Conservation (phyloP, 257 asterid species). For the Capsicum rhomboideum region DNA sequence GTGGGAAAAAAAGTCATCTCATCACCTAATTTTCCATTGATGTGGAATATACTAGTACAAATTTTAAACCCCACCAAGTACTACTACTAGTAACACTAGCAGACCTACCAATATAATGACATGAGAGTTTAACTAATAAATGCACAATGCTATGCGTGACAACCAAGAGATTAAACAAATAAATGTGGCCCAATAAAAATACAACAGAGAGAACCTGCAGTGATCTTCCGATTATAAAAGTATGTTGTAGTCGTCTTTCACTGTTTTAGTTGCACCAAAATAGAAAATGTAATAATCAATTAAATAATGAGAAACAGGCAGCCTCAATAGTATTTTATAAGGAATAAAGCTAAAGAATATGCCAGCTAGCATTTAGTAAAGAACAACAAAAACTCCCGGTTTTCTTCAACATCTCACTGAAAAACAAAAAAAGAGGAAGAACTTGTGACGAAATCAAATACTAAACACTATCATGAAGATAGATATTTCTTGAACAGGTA, state of each 20-base stretch:
- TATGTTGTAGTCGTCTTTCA: neutral
- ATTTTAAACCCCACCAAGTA: slow-evolving; percentile 20
- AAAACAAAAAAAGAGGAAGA: neutral
- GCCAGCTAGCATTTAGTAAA: neutral
- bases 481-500: no score
- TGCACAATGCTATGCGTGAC: neutral
- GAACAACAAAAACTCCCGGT: neutral
- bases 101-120: slow-evolving; percentile 16
- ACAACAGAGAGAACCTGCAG: neutral
- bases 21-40: slow-evolving; percentile 7
- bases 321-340: neutral
- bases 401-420: neutral
- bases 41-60: slow-evolving; percentile 18
- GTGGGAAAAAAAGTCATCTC: slow-evolving; percentile 20
- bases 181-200: neutral
- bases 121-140: neutral
- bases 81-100: neutral
- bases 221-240: neutral
- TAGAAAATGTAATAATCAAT: neutral
- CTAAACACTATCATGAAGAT: neutral
- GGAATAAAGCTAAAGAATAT: neutral
- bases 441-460: neutral
- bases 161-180: neutral
- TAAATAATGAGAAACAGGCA: neutral
- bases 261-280: neutral